phyloP scores from a whole-genome alignment of 345 rosid genomes.

The Boechera stricta region DNA sequence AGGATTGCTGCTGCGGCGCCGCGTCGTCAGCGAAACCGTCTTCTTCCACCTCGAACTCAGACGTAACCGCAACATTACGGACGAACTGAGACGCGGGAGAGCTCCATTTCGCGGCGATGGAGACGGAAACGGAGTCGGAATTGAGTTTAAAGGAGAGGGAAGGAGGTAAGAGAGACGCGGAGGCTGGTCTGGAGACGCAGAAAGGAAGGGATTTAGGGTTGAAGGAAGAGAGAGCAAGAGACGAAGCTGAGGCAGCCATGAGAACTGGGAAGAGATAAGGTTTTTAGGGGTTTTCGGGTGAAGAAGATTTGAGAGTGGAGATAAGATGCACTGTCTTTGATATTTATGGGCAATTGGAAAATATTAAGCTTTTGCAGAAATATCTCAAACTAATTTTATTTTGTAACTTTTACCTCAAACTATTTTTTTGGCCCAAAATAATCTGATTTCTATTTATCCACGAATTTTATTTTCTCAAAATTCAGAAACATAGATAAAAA shows the following conservation, averaged over 20 bases:
- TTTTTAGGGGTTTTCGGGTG: conserved; percentile 21
- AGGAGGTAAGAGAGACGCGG: conserved; percentile 46
- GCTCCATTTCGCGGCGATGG: conserved; percentile 42
- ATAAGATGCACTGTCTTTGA: conserved; percentile 13
- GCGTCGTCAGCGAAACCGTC: conserved; percentile 55
- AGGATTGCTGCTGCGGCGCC: conserved; percentile 45
- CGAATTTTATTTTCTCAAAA: background rate
- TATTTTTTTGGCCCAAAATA: background rate
- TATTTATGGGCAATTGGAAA: conserved; percentile 35
- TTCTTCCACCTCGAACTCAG: conserved; percentile 72
- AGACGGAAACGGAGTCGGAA: conserved; percentile 49
- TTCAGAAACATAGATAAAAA: background rate
- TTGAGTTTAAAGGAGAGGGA: conserved; percentile 51
- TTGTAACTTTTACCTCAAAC: background rate
- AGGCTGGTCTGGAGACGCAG: conserved; percentile 49
- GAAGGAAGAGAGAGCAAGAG: conserved; percentile 66
- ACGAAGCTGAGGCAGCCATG: conserved; percentile 77
- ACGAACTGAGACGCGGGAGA: conserved; percentile 57
- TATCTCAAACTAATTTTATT: conserved; percentile 19
- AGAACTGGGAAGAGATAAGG: conserved; percentile 46
- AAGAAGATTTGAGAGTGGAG: conserved; percentile 39
- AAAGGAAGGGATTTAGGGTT: conserved; percentile 56
- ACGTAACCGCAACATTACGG: conserved; percentile 62
- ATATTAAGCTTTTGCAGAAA: background rate
- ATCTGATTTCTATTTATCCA: background rate